Evolutionary conservation across 495 filamentous ascomycete species (phyloP).

Genomic region (Articulospora tetracladia): DNA sequence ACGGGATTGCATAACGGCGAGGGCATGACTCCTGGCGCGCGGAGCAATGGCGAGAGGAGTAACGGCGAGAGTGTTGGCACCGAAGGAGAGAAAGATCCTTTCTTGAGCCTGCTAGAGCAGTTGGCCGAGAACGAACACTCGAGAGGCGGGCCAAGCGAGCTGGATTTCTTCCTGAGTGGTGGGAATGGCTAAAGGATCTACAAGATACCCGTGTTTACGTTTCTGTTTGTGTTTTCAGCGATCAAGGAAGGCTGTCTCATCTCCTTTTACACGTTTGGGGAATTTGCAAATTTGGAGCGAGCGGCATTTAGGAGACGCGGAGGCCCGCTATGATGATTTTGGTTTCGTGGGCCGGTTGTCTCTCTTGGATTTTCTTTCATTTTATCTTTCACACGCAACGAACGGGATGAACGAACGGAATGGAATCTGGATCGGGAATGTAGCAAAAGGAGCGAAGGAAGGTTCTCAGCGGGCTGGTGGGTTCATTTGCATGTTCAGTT

Average conservation of each 20-base stretch:
- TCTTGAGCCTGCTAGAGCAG: constrained; percentile 74
- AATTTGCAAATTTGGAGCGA: not conserved
- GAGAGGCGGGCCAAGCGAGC: constrained; percentile 54
- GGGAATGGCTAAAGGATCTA: constrained; percentile 4
- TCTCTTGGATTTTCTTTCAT: not conserved
- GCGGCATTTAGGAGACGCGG: not conserved
- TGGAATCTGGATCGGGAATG: not conserved
- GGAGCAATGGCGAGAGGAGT: constrained; percentile 36
- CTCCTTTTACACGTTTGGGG: no score
- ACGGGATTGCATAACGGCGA: constrained; percentile 28
- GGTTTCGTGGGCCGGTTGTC: not conserved
- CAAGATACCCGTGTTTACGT: not conserved
- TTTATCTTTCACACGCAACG: not conserved
- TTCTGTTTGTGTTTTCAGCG: no score
- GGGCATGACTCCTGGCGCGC: constrained; percentile 35
- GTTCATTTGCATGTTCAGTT: not conserved
- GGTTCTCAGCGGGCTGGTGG: not conserved
- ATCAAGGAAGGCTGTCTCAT: no score
- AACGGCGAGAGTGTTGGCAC: constrained; percentile 27
- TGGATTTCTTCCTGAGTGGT: constrained; percentile 64
- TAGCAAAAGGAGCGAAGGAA: constrained; percentile 1
- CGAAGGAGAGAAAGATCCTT: constrained; percentile 68
- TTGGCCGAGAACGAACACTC: constrained; percentile 69
- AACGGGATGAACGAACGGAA: not conserved
- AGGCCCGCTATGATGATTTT: not conserved